Conservation (phyloP, 345 rosid species). For the Physaria fendleri region DNA sequence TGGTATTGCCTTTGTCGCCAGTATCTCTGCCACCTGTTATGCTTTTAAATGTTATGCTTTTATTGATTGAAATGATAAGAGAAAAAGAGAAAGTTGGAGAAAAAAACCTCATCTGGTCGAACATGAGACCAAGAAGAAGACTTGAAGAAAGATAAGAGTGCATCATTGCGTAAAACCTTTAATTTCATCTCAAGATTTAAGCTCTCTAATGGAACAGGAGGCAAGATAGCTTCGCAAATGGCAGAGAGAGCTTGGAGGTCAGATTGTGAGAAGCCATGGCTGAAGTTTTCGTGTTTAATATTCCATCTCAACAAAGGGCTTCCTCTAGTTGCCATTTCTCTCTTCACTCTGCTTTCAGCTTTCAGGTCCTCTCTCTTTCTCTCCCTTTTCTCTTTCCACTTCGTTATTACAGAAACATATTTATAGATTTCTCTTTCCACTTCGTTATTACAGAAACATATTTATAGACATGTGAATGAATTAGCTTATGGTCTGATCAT, state of each 20-base stretch:
- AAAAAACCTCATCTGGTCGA: slow-evolving; percentile 55
- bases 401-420: neutral
- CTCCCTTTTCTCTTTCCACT: neutral
- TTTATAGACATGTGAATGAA: neutral
- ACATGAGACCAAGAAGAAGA: slow-evolving; percentile 53
- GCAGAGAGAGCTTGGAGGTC: slow-evolving; percentile 65
- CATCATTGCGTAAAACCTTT: slow-evolving; percentile 29
- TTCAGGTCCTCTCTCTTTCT: neutral
- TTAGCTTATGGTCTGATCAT: neutral
- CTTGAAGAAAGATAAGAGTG: slow-evolving; percentile 43
- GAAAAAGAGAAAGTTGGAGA: neutral
- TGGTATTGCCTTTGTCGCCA: slow-evolving; percentile 41
- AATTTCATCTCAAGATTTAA: slow-evolving; percentile 21
- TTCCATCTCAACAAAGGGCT: slow-evolving; percentile 53
- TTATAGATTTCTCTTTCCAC: neutral
- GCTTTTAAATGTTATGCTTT: neutral
- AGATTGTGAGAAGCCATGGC: slow-evolving; percentile 55
- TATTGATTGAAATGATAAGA: neutral
- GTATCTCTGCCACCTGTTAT: slow-evolving; percentile 63
- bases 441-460: neutral
- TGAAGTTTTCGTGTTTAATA: slow-evolving; percentile 19
- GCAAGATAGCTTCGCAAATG: slow-evolving; percentile 58
- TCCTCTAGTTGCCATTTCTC: slow-evolving; percentile 19
- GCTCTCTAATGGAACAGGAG: slow-evolving; percentile 41
- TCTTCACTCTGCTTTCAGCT: neutral